Base-by-base conservation (phyloP, 192 early-diverging fungal species). In the Coemansia sp. region DNA sequence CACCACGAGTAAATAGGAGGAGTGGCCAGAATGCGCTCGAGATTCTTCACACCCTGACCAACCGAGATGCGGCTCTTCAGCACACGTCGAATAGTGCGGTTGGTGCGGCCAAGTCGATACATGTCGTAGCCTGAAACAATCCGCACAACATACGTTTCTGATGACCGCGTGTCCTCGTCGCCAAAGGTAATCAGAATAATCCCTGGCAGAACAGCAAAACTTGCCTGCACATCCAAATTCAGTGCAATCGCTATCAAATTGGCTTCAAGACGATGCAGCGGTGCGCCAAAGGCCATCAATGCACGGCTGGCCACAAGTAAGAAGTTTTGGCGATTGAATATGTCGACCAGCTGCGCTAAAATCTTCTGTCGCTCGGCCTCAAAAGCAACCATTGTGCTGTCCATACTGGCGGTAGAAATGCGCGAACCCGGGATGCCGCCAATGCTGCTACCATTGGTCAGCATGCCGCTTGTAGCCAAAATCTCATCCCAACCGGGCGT, bases 71-170 rank as follows among this genome's bases (percentile, higher is more conserved):
- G 77, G 2, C 76, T 75, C 63, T 89, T 89, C 7, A 89, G 79
- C 33, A 92, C 83, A 25, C 87, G 69, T 19, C 88, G 87, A 51
- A 87, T 84, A 8, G 87, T 62, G 20, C 84, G 80, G 74, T 90
- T 89, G 4, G 88, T 87, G 42, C 86, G 84, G 1, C 82, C 84
- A 50, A 88, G 76, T 27, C 87, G 84, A 75, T 85, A 79, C 89
- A 92, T 90, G 54, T 92, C 88, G 71, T 87, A 85, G 19, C 85
- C 83, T 0, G 85, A 75, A 8, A 80, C 53, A 9, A 78, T 71
- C 14, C 87, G 84, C 59, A 92, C 84, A 27, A 92, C 80, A 62
- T 90, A 90, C 0, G 91, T 92, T 61, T 92, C 90, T 14, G 88
- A 88, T 0, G 89, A 86, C 29, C 90, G 86, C 2, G 88, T 92